Conservation (phyloP, 176 grass and related monocot species). For the Avena sativa region DNA sequence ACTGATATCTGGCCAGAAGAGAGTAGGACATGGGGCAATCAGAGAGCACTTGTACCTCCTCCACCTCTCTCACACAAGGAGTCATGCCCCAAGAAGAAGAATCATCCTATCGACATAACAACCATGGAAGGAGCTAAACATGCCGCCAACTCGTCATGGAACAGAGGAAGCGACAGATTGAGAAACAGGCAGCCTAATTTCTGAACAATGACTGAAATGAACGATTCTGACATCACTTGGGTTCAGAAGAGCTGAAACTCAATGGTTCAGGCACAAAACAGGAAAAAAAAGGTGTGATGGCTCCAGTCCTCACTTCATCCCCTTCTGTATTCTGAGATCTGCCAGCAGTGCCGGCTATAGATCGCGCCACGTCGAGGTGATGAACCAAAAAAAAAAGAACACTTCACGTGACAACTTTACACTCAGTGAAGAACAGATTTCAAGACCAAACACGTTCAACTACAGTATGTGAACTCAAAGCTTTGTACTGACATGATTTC, state of each 20-base stretch:
- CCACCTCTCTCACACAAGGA: neutral
- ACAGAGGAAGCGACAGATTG: neutral
- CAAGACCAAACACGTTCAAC: neutral
- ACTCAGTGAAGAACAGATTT: neutral
- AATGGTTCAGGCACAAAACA: neutral
- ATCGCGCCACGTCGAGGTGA: neutral
- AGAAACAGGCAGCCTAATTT: slow-evolving; percentile 7
- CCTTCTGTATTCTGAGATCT: neutral
- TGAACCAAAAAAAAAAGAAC: neutral
- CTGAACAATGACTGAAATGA: neutral
- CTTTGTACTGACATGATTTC: neutral
- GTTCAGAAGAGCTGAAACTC: neutral
- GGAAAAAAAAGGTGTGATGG: neutral
- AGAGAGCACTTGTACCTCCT: neutral
- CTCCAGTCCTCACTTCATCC: neutral
- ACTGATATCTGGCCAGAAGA: neutral
- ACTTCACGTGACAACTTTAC: neutral
- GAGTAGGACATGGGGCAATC: neutral
- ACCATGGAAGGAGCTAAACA: neutral
- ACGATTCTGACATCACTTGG: neutral
- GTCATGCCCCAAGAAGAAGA: neutral
- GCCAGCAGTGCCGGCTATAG: neutral
- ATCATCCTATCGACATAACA: neutral
- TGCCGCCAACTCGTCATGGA: neutral
- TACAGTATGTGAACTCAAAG: neutral